Evolutionary conservation across 2,329 filamentous ascomycete genomes (phyloP), one percentile per base, ranked within the genome.

Genomic region (Thyridium curvatum): DNA sequence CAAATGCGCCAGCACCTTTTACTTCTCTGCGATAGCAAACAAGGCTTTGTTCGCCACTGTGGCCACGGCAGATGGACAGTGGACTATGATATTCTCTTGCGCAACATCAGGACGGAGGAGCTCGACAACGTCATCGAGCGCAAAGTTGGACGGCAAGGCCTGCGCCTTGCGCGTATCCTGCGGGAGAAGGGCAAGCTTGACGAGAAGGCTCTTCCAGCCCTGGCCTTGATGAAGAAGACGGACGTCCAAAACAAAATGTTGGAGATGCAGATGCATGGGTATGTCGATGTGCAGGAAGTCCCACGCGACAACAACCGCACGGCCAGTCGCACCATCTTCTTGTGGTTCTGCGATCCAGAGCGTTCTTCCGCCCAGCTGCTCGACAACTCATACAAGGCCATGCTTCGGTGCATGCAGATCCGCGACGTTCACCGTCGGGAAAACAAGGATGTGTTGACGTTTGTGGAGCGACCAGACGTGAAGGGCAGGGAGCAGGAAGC

Each of bases 211-310:
- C 72, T 96, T 12, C 84, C 86, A 30, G 81, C 82, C 36, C 73
- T 89, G 40, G 86, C 85, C 38, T 76, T 98, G 44, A 83, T 96
- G 69, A 84, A 84, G 41, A 86, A 91, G 52, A 81, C 84, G 41
- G 87, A 95, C 38, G 79, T 97, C 17, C 86, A 93, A 34, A 80
- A 83, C 41, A 84, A 89, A 45, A 82, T 97, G 61, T 82, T 86
- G 12, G 79, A 82, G 45, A 86, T 98, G 74, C 86, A 94, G 50
- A 82, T 88, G 58, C 80, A 81, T 14, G 91, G 93, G 2, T 82
- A 93, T 44, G 79, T 95, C 12, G 88, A 97, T 49, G 79, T 94
- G 6, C 93, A 98, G 59, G 93, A 98, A 65, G 84, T 98, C 1
- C 93, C 93, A 1, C 86, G 86, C 48, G 91, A 97, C 53, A 84